Percentiles rank a stretch among this genome's conserved stretches.
Evolutionary conservation across 2,329 filamentous ascomycete species (phyloP).

Genomic region (Aspergillus pseudoviridinutans): DNA sequence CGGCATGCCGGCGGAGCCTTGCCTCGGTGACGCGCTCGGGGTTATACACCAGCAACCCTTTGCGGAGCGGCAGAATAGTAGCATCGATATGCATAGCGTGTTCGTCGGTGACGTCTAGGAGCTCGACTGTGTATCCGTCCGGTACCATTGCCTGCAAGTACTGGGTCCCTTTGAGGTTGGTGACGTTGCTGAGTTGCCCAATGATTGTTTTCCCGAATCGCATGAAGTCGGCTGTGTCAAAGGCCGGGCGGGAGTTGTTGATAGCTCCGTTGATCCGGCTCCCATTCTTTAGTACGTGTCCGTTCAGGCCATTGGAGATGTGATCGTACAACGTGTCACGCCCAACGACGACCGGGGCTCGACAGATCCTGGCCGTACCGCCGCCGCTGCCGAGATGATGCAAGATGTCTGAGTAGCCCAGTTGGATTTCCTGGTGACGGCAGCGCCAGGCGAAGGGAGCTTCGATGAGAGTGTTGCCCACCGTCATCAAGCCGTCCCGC

Average conservation of each 20-base stretch:
- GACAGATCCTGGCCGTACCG: too few relatives aligned
- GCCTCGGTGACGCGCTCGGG: slow-evolving; percentile 21
- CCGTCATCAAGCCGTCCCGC: slow-evolving; percentile 29
- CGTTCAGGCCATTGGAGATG: too few relatives aligned
- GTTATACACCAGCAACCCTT: slow-evolving; percentile 25
- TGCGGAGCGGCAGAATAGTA: slow-evolving; percentile 26
- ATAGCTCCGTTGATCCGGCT: slow-evolving; percentile 12
- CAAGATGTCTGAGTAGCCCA: background rate
- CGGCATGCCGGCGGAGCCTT: slow-evolving; percentile 18
- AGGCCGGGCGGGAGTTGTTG: slow-evolving; percentile 32
- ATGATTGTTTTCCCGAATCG: slow-evolving; percentile 29
- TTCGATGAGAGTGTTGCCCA: slow-evolving; percentile 30
- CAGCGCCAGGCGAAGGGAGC: slow-evolving; percentile 29
- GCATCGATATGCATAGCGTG: slow-evolving; percentile 33
- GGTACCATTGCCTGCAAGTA: slow-evolving; percentile 23
- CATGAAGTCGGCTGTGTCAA: slow-evolving; percentile 35
- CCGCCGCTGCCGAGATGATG: background rate
- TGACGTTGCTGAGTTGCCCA: slow-evolving; percentile 32
- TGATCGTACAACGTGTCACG: too few relatives aligned
- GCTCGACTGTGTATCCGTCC: slow-evolving; percentile 26
- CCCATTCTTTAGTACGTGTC: too few relatives aligned
- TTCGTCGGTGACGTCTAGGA: slow-evolving; percentile 22
- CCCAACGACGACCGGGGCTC: too few relatives aligned
- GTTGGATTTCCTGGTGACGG: slow-evolving; percentile 9
- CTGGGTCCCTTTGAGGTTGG: slow-evolving; percentile 29